Percentiles rank a stretch among this genome's conserved stretches.
phyloP scores from a whole-genome alignment of 2,329 filamentous ascomycete genomes.

The Juglanconis sp. region DNA sequence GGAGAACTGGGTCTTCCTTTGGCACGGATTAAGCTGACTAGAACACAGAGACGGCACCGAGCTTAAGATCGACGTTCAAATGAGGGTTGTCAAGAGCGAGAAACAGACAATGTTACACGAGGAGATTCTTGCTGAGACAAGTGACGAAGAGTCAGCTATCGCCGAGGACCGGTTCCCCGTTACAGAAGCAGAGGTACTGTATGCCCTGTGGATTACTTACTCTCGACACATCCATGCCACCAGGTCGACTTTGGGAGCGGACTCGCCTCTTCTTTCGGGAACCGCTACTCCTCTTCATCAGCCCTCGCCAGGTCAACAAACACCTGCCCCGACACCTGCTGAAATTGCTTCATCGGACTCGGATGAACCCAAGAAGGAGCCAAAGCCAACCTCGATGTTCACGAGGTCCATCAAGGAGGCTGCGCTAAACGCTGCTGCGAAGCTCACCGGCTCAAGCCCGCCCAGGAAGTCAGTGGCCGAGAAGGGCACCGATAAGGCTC shows the following conservation, averaged over 20 bases:
- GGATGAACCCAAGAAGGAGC: conserved; percentile 42
- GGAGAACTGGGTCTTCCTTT: background rate
- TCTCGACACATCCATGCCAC: conserved; percentile 85
- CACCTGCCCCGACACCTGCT: conserved; percentile 53
- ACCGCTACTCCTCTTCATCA: conserved; percentile 71
- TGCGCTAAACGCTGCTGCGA: conserved; percentile 53
- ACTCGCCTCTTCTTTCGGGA: conserved; percentile 63
- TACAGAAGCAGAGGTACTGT: conserved; percentile 73
- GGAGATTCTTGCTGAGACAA: conserved; percentile 62
- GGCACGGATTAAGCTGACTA: background rate
- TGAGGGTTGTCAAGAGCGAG: conserved; percentile 92
- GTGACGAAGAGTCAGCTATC: conserved; percentile 46
- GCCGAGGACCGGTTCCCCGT: conserved; percentile 45
- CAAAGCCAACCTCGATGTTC: conserved; percentile 44
- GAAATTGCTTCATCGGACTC: conserved; percentile 53
- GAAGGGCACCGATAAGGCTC: conserved; percentile 19
- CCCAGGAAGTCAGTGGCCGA: conserved; percentile 22
- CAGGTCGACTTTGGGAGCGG: conserved; percentile 54
- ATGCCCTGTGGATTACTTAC: conserved; percentile 96
- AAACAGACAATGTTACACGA: conserved; percentile 60
- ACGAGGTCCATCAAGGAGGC: conserved; percentile 57
- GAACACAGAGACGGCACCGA: conserved; percentile 83
- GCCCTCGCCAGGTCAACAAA: conserved; percentile 72
- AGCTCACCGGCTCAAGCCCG: conserved; percentile 38
- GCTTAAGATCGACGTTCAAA: conserved; percentile 91